Percentiles rank a stretch among this genome's conserved stretches.
Conservation (phyloP, 306 rosid genomes). For the Astragalus membranaceus region DNA sequence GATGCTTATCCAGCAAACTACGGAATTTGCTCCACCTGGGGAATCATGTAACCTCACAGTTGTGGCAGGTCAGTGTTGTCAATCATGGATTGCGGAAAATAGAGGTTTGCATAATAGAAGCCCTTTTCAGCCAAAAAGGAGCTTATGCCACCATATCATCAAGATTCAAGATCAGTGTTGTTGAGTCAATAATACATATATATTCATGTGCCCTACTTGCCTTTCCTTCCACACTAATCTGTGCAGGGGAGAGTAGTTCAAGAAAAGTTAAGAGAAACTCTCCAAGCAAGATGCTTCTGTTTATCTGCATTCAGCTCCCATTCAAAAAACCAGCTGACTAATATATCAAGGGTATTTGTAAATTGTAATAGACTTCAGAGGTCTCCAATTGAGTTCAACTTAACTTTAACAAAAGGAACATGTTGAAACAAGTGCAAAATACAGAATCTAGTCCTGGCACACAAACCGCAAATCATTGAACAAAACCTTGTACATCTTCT, state of each 20-base stretch:
- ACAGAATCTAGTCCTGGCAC: slow-evolving; percentile 20
- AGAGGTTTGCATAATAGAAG: background rate
- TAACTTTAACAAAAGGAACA: background rate
- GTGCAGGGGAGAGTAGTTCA: background rate
- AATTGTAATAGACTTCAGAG: background rate
- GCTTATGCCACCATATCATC: background rate
- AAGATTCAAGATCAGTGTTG: background rate
- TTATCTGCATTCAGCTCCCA: background rate
- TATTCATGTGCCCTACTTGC: background rate
- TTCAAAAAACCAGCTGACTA: background rate
- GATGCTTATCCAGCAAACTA: background rate
- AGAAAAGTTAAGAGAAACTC: background rate
- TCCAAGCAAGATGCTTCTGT: background rate
- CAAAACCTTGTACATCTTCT: slow-evolving; percentile 47
- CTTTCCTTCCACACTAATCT: background rate
- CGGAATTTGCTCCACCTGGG: slow-evolving; percentile 3
- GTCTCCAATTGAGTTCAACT: background rate
- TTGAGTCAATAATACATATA: background rate
- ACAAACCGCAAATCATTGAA: slow-evolving; percentile 52
- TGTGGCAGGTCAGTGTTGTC: background rate
- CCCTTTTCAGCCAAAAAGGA: background rate
- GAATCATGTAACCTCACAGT: background rate
- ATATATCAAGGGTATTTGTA: background rate
- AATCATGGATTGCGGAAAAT: no score
- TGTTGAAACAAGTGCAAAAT: background rate